Conservation (phyloP, 495 filamentous ascomycete species). For the Haplographium delicatum region DNA sequence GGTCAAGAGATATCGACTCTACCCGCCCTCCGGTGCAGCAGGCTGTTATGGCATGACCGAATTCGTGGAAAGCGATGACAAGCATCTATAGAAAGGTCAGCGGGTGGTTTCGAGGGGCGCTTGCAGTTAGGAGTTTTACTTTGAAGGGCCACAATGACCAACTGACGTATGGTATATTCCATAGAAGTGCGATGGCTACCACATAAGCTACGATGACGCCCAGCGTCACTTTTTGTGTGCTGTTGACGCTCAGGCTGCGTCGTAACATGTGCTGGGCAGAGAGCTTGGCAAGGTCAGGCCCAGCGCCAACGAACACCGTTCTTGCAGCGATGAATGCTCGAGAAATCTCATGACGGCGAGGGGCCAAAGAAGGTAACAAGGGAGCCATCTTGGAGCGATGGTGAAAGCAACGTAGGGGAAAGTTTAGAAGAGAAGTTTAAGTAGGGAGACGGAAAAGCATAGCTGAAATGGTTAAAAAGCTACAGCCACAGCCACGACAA, state of each 20-base stretch:
- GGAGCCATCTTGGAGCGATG: too few relatives aligned
- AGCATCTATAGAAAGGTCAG: slow-evolving; percentile 53
- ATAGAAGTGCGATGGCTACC: slow-evolving; percentile 67
- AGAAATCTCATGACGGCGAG: too few relatives aligned
- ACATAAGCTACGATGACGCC: slow-evolving; percentile 65
- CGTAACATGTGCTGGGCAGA: slow-evolving; percentile 18
- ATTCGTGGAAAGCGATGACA: slow-evolving; percentile 81
- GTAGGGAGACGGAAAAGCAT: too few relatives aligned
- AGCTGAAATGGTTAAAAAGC: too few relatives aligned
- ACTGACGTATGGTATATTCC: slow-evolving; percentile 73
- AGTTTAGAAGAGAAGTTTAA: too few relatives aligned
- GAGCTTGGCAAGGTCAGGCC: slow-evolving; percentile 27
- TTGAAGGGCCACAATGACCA: slow-evolving; percentile 81
- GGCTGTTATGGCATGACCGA: slow-evolving; percentile 69
- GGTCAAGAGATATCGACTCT: slow-evolving; percentile 64
- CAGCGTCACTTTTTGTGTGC: slow-evolving; percentile 68
- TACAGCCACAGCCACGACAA: too few relatives aligned
- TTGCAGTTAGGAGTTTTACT: too few relatives aligned
- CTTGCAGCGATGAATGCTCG: too few relatives aligned
- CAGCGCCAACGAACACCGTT: slow-evolving; percentile 22
- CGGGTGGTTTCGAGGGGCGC: too few relatives aligned
- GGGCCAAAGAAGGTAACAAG: too few relatives aligned
- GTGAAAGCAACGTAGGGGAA: too few relatives aligned
- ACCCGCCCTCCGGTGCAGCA: slow-evolving; percentile 68
- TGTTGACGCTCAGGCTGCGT: slow-evolving; percentile 58